These are phyloP conservation scores for Leccinum uliginosum DNA, from an alignment of 768 basidiomycete species.

Conservation along the genomic window DNA sequence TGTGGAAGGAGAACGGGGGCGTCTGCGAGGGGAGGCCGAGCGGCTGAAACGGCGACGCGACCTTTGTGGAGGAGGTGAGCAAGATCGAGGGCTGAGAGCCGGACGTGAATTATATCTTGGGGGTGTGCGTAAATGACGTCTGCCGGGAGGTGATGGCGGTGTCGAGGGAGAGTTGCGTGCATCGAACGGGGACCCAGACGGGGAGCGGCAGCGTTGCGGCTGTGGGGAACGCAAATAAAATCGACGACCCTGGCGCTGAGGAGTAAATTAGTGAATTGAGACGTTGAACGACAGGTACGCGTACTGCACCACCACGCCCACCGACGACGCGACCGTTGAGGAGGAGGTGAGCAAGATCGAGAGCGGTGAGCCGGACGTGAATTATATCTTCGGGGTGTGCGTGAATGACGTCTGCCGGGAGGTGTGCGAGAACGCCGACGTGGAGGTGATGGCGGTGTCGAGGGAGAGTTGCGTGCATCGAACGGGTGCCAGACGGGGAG, in stretches of 20 bases:
- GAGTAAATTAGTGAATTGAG: constrained; percentile 8
- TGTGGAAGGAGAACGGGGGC: constrained; percentile 30
- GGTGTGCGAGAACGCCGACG: constrained; percentile 36
- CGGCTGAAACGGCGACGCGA: constrained; percentile 30
- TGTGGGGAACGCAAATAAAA: constrained; percentile 41
- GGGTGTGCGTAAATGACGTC: constrained; percentile 29
- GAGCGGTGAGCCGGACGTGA: too few relatives aligned
- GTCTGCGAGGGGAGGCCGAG: constrained; percentile 25
- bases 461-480: too few relatives aligned
- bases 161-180: constrained; percentile 37
- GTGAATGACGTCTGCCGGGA: too few relatives aligned
- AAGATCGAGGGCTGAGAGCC: constrained; percentile 36
- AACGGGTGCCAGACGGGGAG: constrained; percentile 31
- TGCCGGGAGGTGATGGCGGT: constrained; percentile 32
- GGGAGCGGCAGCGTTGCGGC: constrained; percentile 46
- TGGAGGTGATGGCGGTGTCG: too few relatives aligned
- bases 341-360: too few relatives aligned
- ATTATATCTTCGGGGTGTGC: too few relatives aligned
- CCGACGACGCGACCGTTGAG: too few relatives aligned
- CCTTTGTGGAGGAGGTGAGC: constrained; percentile 23
- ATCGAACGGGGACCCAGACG: too few relatives aligned
- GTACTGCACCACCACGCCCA: constrained; percentile 50
- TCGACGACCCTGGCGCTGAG: constrained; percentile 43
- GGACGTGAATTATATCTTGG: constrained; percentile 32
- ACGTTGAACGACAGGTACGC: constrained; percentile 3